Evolutionary conservation across 2,329 filamentous ascomycete genomes (phyloP).

Genomic region (Fusarium setosum): DNA sequence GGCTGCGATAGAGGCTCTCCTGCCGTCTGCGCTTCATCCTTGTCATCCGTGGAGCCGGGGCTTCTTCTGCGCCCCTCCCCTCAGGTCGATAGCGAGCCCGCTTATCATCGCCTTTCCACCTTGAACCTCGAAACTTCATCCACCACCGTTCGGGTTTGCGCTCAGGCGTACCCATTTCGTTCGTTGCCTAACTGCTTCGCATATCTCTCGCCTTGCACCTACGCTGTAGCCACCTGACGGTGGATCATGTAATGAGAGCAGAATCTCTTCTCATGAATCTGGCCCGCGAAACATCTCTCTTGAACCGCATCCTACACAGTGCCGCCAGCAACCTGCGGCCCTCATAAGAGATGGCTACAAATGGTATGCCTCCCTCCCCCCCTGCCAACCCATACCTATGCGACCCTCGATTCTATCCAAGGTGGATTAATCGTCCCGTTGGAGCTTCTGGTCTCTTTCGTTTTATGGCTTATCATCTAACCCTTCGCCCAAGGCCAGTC

Average conservation of each 20-base stretch:
- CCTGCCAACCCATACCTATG: neutral
- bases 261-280: slow-evolving; percentile 27
- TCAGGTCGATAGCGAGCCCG: slow-evolving; percentile 41
- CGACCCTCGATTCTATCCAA: neutral
- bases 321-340: slow-evolving; percentile 33
- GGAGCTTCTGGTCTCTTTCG: neutral
- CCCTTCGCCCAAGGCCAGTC: slow-evolving; percentile 39
- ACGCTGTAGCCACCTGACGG: slow-evolving; percentile 2
- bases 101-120: slow-evolving; percentile 42
- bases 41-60: slow-evolving; percentile 21
- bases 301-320: slow-evolving; percentile 38
- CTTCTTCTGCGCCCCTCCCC: slow-evolving; percentile 27
- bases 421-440: neutral
- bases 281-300: slow-evolving; percentile 33
- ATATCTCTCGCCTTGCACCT: neutral
- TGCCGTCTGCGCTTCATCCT: neutral
- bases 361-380: slow-evolving; percentile 39
- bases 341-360: slow-evolving; percentile 46
- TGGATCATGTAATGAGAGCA: slow-evolving; percentile 38
- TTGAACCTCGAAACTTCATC: slow-evolving; percentile 18
- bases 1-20: slow-evolving; percentile 3
- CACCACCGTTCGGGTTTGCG: neutral
- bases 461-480: slow-evolving; percentile 23
- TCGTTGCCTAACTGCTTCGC: slow-evolving; percentile 15
- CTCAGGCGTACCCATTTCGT: slow-evolving; percentile 14